phyloP scores from a whole-genome alignment of 1,284 basidiomycete species.

The Heterobasidion occidentale region DNA sequence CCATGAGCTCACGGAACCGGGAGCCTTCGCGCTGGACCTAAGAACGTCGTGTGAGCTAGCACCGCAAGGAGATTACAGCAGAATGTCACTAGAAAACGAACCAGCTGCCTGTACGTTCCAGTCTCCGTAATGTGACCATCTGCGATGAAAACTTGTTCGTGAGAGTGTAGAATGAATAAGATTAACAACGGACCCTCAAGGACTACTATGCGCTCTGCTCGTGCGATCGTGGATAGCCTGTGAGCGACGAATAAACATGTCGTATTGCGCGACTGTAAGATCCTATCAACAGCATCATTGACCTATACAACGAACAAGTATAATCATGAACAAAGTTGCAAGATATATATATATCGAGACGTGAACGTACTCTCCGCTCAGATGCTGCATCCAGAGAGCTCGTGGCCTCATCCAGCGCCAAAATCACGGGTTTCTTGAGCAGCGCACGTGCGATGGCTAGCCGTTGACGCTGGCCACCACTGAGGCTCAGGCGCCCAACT shows the following conservation, averaged over 20 bases:
- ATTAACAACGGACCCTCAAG: constrained; percentile 58
- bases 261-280: constrained; percentile 67
- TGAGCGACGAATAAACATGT: constrained; percentile 90
- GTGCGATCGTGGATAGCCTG: constrained; percentile 76
- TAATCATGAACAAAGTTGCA: background rate
- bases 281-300: constrained; percentile 88
- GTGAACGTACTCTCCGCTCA: constrained; percentile 56
- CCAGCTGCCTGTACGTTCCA: constrained; percentile 77
- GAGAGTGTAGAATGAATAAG: background rate
- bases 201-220: constrained; percentile 81
- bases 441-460: constrained; percentile 77
- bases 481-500: constrained; percentile 72
- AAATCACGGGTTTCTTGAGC: constrained; percentile 76
- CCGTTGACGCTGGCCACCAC: constrained; percentile 58
- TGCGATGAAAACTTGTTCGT: constrained; percentile 15
- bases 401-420: constrained; percentile 80
- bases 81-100: constrained; percentile 22
- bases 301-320: constrained; percentile 35
- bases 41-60: background rate
- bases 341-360: background rate
- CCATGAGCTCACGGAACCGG: constrained; percentile 79
- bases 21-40: constrained; percentile 62
- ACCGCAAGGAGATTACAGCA: background rate
- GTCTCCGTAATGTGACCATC: constrained; percentile 79
- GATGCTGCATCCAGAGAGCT: constrained; percentile 84